Evolutionary conservation across 768 basidiomycete genomes (phyloP), one percentile per base, ranked within the genome.

Genomic region (Boletus rex-veris): DNA sequence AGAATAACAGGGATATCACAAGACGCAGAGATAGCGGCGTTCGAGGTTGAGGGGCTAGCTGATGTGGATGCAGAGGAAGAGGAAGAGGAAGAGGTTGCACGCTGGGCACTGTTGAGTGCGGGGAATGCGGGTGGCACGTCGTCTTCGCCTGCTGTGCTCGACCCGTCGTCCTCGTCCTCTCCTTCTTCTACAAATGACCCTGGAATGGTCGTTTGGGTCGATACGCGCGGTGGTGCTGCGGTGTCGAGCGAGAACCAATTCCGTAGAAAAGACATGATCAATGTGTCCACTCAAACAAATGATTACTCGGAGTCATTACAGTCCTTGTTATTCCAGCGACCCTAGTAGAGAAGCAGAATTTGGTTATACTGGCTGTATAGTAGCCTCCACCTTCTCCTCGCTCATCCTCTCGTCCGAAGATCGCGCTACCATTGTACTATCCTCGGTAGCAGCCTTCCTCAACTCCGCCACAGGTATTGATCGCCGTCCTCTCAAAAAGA

Each of bases 51-150:
- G 28, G 7, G 2, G 28, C 8, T 26, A 26, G 26, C 26, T 7
- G 54, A 42, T 7, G 59, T 1, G 12, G 33, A 35, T 35, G 33
- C 14, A 35, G 24, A 24, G 24, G 12, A 67, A 35, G 24, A 24
- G 24, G 12, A 67, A 35, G 24, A 24, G 24, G 11, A 67, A 11
- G 73, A 58, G 35, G 72, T 58, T 21, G 78, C 73, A 26, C 90
- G 81, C 62, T 92, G 90, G 5, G 84, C 86, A 57, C 90, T 91
- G 64, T 77, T 77, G 5, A 83, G 72, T 48, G 79, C 80, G 24
- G 90, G 90, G 66, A 92, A 92, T 1, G 84, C 81, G 11, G 90
- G 90, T 7, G 90, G 84, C 12, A 62, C 61, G 60, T 90, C 82
- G 54, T 85, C 78, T 71, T 73, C 49, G 77, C 71, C 56, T 65